Conservation (phyloP, 2,329 filamentous ascomycete species). For the Pseudogymnoascus sp. region DNA sequence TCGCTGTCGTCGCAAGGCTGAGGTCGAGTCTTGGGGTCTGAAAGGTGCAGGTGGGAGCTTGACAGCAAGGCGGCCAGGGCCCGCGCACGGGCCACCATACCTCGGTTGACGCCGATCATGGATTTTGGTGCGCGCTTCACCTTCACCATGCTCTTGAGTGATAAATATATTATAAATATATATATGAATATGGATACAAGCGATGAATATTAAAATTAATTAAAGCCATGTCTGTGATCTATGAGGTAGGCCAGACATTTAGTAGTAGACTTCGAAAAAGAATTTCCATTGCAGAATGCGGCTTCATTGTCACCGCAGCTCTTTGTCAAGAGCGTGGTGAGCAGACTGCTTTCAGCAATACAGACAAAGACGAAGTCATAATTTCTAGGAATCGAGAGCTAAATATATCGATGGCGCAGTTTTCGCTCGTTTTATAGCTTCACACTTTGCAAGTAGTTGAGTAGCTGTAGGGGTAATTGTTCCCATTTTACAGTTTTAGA, state of each 20-base stretch:
- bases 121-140: constrained; percentile 6
- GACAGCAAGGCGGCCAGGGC: neutral
- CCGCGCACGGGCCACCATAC: constrained; percentile 6
- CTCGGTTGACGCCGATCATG: constrained; percentile 7
- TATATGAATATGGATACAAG: neutral
- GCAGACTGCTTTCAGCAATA: neutral
- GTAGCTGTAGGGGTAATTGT: neutral
- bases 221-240: neutral
- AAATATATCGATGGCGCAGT: neutral
- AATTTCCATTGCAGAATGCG: neutral
- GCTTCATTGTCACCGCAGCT: neutral
- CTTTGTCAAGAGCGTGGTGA: neutral
- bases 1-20: neutral
- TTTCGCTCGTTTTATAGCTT: neutral
- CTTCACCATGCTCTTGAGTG: neutral
- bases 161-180: neutral
- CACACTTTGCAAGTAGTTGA: neutral
- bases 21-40: neutral
- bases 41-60: neutral
- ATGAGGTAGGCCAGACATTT: neutral
- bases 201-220: neutral
- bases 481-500: neutral
- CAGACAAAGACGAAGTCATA: neutral
- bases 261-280: neutral
- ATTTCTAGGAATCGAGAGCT: neutral